Evolutionary conservation across 2,329 filamentous ascomycete genomes (phyloP).

Genomic region (Coniella lustricola): DNA sequence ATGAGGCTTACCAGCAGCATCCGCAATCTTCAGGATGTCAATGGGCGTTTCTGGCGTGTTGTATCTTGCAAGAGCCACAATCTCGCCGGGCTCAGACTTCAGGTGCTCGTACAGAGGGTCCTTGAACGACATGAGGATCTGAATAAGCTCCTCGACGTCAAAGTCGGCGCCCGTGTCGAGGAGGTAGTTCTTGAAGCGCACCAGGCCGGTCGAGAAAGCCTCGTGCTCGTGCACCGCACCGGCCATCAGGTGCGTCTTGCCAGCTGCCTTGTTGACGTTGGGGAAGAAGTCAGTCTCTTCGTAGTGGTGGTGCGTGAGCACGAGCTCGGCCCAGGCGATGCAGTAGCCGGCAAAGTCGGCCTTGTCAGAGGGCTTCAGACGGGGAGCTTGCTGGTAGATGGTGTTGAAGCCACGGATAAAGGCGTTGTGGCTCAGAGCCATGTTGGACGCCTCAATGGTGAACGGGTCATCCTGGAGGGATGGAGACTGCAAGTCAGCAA

Average conservation of each 20-base stretch:
- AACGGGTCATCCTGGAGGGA: slow-evolving; percentile 17
- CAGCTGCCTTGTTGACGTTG: slow-evolving; percentile 17
- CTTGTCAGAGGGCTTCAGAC: slow-evolving; percentile 15
- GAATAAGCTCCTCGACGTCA: slow-evolving; percentile 8
- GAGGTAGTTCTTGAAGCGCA: neutral
- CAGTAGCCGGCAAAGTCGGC: slow-evolving; percentile 19
- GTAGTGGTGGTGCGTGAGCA: slow-evolving; percentile 19
- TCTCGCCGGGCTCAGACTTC: slow-evolving; percentile 17
- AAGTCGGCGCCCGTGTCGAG: slow-evolving; percentile 5
- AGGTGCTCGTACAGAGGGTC: slow-evolving; percentile 17
- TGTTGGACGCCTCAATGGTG: slow-evolving; percentile 20
- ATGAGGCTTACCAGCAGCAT: slow-evolving; percentile 15
- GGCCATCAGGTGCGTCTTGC: slow-evolving; percentile 17
- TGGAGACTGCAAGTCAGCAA: slow-evolving; percentile 3
- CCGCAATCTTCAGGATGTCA: slow-evolving; percentile 19
- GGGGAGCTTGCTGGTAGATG: slow-evolving; percentile 20
- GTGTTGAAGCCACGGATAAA: slow-evolving; percentile 22
- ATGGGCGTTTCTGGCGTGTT: slow-evolving; percentile 19
- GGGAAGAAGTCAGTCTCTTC: slow-evolving; percentile 20
- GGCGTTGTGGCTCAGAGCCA: slow-evolving; percentile 20
- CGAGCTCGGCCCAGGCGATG: slow-evolving; percentile 18
- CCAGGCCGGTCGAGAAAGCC: neutral
- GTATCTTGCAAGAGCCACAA: slow-evolving; percentile 18
- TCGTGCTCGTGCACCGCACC: neutral
- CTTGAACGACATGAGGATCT: slow-evolving; percentile 20